Percentiles rank a stretch among this genome's conserved stretches.
Conservation (phyloP, 2,329 filamentous ascomycete genomes). For the Eutypella sp. region DNA sequence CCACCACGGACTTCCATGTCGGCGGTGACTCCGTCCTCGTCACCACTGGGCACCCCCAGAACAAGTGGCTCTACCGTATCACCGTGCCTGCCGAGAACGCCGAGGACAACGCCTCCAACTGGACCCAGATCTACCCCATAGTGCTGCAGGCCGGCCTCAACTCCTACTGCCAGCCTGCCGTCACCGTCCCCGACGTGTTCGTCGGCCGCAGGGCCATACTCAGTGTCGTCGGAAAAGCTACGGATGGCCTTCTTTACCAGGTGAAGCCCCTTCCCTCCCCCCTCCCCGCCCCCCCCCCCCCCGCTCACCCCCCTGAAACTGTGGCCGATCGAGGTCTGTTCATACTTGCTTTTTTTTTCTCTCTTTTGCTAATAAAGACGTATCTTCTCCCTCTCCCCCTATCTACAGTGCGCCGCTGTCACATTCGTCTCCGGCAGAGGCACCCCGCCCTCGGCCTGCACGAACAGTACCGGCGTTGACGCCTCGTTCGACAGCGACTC, state of each 20-base stretch:
- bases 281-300: background rate
- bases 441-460: conserved; percentile 27
- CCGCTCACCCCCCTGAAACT: background rate
- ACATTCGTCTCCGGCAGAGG: conserved; percentile 46
- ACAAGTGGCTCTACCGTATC: conserved; percentile 53
- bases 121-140: conserved; percentile 51
- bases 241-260: conserved; percentile 54
- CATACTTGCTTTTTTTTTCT: too few relatives aligned
- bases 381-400: conserved; percentile 6
- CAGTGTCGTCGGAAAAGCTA: conserved; percentile 44
- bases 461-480: conserved; percentile 32
- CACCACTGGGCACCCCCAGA: conserved; percentile 44
- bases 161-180: conserved; percentile 44
- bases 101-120: conserved; percentile 38
- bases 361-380: background rate
- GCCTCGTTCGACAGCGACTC: conserved; percentile 26
- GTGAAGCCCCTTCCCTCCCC: conserved; percentile 29
- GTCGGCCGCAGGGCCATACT: conserved; percentile 52
- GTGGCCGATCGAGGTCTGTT: too few relatives aligned
- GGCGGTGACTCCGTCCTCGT: conserved; percentile 49
- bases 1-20: conserved; percentile 50
- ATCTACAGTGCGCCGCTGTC: conserved; percentile 48
- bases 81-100: conserved; percentile 51
- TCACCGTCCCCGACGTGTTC: conserved; percentile 46
- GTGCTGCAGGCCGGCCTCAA: conserved; percentile 51